These are phyloP conservation scores for Colletotrichum simmondsii DNA, from an alignment of 2,329 filamentous ascomycete species.

Conservation along the genomic window DNA sequence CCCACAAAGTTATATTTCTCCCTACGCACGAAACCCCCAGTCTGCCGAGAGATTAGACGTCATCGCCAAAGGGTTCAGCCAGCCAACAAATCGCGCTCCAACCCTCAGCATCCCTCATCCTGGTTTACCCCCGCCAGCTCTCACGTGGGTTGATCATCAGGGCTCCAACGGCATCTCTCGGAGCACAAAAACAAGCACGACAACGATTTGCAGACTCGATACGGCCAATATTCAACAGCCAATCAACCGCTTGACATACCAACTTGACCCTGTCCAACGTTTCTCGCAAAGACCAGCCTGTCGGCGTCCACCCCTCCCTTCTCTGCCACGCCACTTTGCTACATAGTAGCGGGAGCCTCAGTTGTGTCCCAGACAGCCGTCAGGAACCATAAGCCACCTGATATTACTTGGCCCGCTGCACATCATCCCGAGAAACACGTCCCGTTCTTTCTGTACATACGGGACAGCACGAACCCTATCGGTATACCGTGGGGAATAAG, in stretches of 20 bases:
- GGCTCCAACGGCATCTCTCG: constrained; percentile 15
- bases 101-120: not conserved
- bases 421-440: constrained; percentile 22
- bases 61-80: not conserved
- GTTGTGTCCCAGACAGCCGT: constrained; percentile 24
- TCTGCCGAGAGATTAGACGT: not conserved
- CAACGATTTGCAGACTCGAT: not conserved
- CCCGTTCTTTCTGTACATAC: not conserved
- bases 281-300: not conserved
- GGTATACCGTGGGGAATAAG: constrained; percentile 35
- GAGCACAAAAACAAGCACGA: not conserved
- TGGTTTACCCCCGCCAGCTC: not conserved
- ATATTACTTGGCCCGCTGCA: constrained; percentile 19
- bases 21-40: not conserved
- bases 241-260: not conserved
- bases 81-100: not conserved
- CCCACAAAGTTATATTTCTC: constrained; percentile 10
- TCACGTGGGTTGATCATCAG: constrained; percentile 12
- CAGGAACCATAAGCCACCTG: constrained; percentile 23
- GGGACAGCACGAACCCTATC: constrained; percentile 37
- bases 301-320: constrained; percentile 4
- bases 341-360: constrained; percentile 25
- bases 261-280: not conserved
- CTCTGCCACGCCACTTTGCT: constrained; percentile 11
- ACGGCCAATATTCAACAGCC: not conserved